These are phyloP conservation scores for Fragilariopsis cylindrus DNA, from an alignment of 108 stramenopile genomes.

Conservation along the genomic window DNA sequence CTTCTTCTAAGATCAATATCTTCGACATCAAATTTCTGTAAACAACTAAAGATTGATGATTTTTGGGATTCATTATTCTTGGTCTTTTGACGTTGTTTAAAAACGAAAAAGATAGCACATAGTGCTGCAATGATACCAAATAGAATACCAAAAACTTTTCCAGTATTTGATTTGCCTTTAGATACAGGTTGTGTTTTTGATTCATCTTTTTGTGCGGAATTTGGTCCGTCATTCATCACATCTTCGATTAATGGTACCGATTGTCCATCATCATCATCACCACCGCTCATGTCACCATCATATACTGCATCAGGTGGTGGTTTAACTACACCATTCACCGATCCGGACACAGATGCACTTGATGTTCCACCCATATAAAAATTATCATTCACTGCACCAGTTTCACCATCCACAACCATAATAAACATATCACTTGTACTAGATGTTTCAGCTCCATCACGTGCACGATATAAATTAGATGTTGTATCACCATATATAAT, in stretches of 20 bases:
- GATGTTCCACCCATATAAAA: conserved; percentile 16
- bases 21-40: conserved; percentile 53
- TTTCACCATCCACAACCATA: conserved; percentile 12
- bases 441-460: not conserved
- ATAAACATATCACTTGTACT: conserved; percentile 21
- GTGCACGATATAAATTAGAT: conserved; percentile 36
- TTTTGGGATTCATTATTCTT: conserved; percentile 27
- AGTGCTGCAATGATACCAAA: conserved; percentile 3
- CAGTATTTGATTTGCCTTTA: not conserved
- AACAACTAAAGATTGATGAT: conserved; percentile 37
- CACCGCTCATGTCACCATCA: no score
- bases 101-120: not conserved
- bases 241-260: no score
- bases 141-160: not conserved
- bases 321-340: not conserved
- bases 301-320: not conserved
- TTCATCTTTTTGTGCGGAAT: no score
- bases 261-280: no score
- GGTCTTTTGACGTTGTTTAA: not conserved
- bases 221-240: no score
- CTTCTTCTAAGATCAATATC: conserved; percentile 56
- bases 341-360: not conserved
- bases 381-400: conserved; percentile 7
- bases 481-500: conserved; percentile 44
- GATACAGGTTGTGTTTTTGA: no score